Conservation (phyloP, 352 stramenopile species). For the Globisporangium polare region DNA sequence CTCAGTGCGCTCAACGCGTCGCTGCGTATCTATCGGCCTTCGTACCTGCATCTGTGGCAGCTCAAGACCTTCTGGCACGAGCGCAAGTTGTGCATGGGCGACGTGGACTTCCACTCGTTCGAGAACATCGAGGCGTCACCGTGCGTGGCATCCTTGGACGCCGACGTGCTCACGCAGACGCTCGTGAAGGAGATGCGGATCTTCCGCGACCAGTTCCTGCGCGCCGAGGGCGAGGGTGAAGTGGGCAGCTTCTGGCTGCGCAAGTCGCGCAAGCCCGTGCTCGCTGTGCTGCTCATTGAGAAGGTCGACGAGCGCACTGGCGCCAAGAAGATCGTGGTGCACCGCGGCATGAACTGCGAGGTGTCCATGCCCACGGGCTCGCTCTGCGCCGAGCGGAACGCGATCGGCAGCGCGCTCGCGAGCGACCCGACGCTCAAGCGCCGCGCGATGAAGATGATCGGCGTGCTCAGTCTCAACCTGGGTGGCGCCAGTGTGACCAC, state of each 20-base stretch:
- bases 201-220: conserved; percentile 83
- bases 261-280: conserved; percentile 97
- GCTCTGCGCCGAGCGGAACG: conserved; percentile 97
- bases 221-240: conserved; percentile 77
- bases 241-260: conserved; percentile 96
- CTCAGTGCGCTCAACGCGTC: conserved; percentile 96
- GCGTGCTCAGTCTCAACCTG: conserved; percentile 89
- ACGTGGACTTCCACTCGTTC: conserved; percentile 97
- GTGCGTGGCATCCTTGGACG: conserved; percentile 75
- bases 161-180: conserved; percentile 76
- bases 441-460: conserved; percentile 93
- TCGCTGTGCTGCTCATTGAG: conserved; percentile 96
- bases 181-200: conserved; percentile 93
- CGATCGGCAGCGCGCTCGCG: conserved; percentile 96
- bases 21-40: conserved; percentile 92
- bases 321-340: conserved; percentile 66
- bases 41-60: conserved; percentile 98
- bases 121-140: conserved; percentile 97
- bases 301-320: conserved; percentile 43
- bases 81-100: conserved; percentile 91
- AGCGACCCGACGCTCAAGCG: conserved; percentile 91
- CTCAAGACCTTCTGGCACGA: conserved; percentile 99
- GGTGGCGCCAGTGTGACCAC: conserved; percentile 13
- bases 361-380: conserved; percentile 95
- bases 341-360: conserved; percentile 99